These are phyloP conservation scores for Curvularia sp. DNA, from an alignment of 2,329 filamentous ascomycete species.

Conservation along the genomic window DNA sequence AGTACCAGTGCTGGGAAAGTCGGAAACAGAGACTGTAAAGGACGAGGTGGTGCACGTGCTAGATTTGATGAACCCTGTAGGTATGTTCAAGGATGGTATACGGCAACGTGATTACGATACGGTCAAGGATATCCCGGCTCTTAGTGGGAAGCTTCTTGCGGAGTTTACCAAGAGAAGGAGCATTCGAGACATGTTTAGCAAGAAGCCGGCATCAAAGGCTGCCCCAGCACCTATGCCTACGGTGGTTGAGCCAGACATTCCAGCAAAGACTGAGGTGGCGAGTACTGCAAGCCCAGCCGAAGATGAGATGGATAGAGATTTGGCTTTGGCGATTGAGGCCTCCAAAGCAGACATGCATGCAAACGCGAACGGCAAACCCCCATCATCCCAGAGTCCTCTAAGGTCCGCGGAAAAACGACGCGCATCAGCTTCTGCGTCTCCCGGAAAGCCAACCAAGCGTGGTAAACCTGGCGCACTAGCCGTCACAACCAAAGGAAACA, in stretches of 20 bases:
- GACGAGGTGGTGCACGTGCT: slow-evolving; percentile 62
- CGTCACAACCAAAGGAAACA: slow-evolving; percentile 38
- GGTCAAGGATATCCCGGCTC: slow-evolving; percentile 70
- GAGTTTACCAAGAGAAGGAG: slow-evolving; percentile 85
- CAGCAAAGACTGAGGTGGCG: slow-evolving; percentile 6
- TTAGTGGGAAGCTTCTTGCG: slow-evolving; percentile 83
- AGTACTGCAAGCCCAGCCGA: slow-evolving; percentile 2
- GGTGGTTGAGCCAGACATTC: neutral
- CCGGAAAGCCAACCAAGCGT: slow-evolving; percentile 54
- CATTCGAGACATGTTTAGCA: slow-evolving; percentile 91
- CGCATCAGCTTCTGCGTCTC: slow-evolving; percentile 28
- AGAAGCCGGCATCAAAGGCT: slow-evolving; percentile 28
- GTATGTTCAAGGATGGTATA: slow-evolving; percentile 72
- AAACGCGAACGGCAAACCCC: slow-evolving; percentile 10
- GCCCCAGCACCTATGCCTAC: slow-evolving; percentile 10
- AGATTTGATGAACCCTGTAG: slow-evolving; percentile 80
- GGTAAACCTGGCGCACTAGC: slow-evolving; percentile 54
- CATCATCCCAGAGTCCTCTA: slow-evolving; percentile 22
- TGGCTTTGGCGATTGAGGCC: slow-evolving; percentile 12
- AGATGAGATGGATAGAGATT: slow-evolving; percentile 22
- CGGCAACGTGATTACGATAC: slow-evolving; percentile 70
- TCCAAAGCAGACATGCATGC: slow-evolving; percentile 13
- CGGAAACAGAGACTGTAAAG: slow-evolving; percentile 45
- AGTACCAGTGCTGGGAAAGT: slow-evolving; percentile 55
- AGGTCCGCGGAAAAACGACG: slow-evolving; percentile 44